These are phyloP conservation scores for Isatis lusitanica DNA, from an alignment of 441 rosid genomes.

Conservation along the genomic window DNA sequence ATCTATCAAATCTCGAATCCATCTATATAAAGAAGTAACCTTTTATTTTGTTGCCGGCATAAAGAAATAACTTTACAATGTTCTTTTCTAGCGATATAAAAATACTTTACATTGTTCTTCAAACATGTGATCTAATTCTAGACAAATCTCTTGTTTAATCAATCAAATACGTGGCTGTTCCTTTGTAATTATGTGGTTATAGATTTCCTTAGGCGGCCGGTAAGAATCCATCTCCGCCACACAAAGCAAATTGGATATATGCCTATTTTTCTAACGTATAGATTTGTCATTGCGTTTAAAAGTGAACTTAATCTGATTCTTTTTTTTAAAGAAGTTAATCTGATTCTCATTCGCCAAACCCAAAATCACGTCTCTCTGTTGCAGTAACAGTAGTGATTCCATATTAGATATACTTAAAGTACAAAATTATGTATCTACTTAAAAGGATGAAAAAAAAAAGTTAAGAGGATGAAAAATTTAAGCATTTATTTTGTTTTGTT, in stretches of 20 bases:
- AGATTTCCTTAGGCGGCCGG: constrained; percentile 21
- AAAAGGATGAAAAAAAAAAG: too few relatives aligned
- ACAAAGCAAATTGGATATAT: constrained; percentile 15
- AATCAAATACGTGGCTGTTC: constrained; percentile 23
- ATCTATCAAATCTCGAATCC: constrained; percentile 17
- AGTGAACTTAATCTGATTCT: constrained; percentile 8
- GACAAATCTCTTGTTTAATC: constrained; percentile 22
- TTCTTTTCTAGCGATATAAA: background rate
- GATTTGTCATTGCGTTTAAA: background rate
- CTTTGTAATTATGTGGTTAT: constrained; percentile 3
- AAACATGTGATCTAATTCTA: constrained; percentile 23
- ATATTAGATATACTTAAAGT: too few relatives aligned
- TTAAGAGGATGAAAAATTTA: too few relatives aligned
- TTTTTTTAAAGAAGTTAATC: too few relatives aligned
- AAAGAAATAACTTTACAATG: background rate
- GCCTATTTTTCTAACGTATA: background rate
- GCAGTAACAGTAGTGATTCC: background rate
- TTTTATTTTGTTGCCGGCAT: background rate
- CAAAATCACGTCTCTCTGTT: background rate
- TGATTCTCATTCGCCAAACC: constrained; percentile 3
- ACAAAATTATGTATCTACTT: too few relatives aligned
- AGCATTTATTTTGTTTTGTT: too few relatives aligned
- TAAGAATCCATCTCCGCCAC: constrained; percentile 31
- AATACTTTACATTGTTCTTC: constrained; percentile 14
- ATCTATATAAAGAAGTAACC: constrained; percentile 6